Percentiles rank a stretch among this genome's conserved stretches.
Conservation (phyloP, 306 rosid species). For the Potentilla sterilis region DNA sequence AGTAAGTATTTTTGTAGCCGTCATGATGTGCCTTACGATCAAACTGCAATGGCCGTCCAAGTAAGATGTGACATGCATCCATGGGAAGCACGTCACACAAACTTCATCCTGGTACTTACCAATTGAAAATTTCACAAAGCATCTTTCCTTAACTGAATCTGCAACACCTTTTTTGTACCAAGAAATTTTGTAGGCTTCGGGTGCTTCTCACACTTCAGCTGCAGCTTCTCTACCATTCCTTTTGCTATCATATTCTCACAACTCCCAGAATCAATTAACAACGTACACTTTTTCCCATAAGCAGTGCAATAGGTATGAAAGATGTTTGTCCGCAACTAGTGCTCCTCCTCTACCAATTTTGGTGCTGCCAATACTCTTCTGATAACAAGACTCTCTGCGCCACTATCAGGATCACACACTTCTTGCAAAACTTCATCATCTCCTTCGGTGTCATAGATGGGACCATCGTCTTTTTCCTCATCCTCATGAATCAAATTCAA, state of each 20-base stretch:
- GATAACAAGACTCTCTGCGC: neutral
- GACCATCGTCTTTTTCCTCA: neutral
- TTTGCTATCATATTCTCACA: neutral
- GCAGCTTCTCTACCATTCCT: too few relatives aligned
- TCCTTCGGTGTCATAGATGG: neutral
- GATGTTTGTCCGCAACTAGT: neutral
- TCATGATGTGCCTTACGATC: too few relatives aligned
- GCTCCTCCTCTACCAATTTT: neutral
- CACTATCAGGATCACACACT: neutral
- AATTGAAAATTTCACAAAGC: too few relatives aligned
- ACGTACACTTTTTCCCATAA: neutral
- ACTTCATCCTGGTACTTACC: too few relatives aligned
- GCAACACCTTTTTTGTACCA: too few relatives aligned
- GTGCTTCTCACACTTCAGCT: too few relatives aligned
- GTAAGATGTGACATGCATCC: too few relatives aligned
- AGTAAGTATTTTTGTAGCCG: too few relatives aligned
- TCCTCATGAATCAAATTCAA: neutral
- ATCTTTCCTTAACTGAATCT: too few relatives aligned
- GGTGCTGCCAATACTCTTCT: neutral
- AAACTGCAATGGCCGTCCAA: too few relatives aligned
- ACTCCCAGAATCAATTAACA: neutral
- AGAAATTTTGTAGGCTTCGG: too few relatives aligned
- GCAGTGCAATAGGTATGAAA: neutral
- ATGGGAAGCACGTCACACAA: too few relatives aligned
- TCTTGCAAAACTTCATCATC: neutral